phyloP scores from a whole-genome alignment of 148 eudicot genomes.

The Rhododendron griersonianum region DNA sequence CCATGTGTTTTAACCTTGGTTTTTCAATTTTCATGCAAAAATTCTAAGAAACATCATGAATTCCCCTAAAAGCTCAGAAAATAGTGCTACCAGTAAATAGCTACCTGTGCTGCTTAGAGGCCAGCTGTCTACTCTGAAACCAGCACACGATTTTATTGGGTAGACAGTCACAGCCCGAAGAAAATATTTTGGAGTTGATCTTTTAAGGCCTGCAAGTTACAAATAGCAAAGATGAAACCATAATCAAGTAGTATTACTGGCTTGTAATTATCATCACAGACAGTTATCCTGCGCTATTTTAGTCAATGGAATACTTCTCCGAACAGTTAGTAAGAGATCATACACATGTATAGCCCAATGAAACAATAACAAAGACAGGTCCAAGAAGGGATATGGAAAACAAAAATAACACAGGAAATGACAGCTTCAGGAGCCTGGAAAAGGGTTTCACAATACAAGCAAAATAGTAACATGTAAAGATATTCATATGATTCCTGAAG shows the following conservation, averaged over 20 bases:
- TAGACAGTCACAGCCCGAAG: conserved; percentile 67
- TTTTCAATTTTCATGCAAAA: background rate
- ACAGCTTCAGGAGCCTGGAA: background rate
- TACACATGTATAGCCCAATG: too few species aligned
- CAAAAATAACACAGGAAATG: background rate
- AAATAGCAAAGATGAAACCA: background rate
- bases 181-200: conserved; percentile 21
- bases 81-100: conserved; percentile 10
- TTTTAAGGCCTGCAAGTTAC: conserved; percentile 37
- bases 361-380: too few species aligned
- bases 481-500: background rate
- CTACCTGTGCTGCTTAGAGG: conserved; percentile 78
- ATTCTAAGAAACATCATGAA: background rate
- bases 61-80: background rate
- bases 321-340: too few species aligned
- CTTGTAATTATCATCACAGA: background rate
- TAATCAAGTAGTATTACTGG: background rate
- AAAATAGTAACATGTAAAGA: background rate
- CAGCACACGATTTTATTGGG: conserved; percentile 93
- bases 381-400: background rate
- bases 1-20: background rate
- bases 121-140: conserved; percentile 79
- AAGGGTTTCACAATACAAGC: background rate
- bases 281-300: background rate
- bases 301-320: background rate